Conservation (phyloP, 2,329 filamentous ascomycete species). For the Escovopsis sp. region DNA sequence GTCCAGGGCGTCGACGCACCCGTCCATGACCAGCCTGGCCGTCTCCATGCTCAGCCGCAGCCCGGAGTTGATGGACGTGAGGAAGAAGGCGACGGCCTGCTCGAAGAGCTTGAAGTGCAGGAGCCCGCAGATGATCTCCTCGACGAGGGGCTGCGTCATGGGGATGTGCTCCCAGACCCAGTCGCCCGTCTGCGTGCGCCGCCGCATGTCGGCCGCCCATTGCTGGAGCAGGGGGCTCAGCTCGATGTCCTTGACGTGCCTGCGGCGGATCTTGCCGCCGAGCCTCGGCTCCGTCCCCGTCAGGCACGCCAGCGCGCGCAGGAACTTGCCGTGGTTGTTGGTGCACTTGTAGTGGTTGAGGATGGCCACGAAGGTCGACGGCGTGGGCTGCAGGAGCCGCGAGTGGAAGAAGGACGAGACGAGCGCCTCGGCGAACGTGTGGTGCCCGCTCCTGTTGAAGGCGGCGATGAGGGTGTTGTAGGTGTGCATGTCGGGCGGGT, state of each 20-base stretch:
- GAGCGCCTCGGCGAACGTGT: constrained; percentile 37
- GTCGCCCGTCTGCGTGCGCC: constrained; percentile 15
- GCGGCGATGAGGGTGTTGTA: constrained; percentile 58
- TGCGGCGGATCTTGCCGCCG: constrained; percentile 25
- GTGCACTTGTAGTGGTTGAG: constrained; percentile 34
- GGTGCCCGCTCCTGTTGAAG: constrained; percentile 39
- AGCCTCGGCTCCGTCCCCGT: constrained; percentile 25
- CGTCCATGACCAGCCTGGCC: constrained; percentile 25
- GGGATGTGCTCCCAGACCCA: constrained; percentile 26
- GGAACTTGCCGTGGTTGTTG: constrained; percentile 27
- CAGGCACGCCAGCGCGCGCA: constrained; percentile 30
- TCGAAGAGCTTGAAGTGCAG: constrained; percentile 31
- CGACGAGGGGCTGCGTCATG: constrained; percentile 25
- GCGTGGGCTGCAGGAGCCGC: constrained; percentile 30
- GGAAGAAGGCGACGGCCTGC: constrained; percentile 29
- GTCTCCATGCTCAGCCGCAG: constrained; percentile 17
- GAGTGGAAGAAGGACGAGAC: constrained; percentile 34
- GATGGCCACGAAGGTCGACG: constrained; percentile 33
- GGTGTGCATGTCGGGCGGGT: constrained; percentile 51
- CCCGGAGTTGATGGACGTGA: constrained; percentile 22
- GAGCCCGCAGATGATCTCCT: constrained; percentile 33
- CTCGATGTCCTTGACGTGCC: constrained; percentile 18
- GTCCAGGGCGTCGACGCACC: constrained; percentile 27
- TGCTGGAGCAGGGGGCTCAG: constrained; percentile 12
- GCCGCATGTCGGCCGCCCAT: constrained; percentile 15